These are phyloP conservation scores for Cenchrus americanus DNA, from an alignment of 176 grass and related monocot genomes.

Conservation along the genomic window DNA sequence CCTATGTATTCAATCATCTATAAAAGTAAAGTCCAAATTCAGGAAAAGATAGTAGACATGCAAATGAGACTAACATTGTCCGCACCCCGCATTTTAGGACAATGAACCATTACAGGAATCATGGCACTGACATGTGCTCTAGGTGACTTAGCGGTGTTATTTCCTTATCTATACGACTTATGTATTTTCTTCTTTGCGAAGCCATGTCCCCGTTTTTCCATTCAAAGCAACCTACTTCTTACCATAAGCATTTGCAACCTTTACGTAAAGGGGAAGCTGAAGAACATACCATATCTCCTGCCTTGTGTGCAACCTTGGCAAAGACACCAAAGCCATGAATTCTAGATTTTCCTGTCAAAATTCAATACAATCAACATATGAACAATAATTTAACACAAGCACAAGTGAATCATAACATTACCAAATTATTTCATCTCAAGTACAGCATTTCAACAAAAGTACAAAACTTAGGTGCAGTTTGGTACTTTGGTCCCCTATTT, in stretches of 20 bases:
- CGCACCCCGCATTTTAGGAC: background rate
- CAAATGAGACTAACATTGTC: background rate
- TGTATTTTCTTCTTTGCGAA: background rate
- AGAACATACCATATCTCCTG: conserved; percentile 91
- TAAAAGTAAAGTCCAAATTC: conserved; percentile 43
- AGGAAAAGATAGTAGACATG: conserved; percentile 36
- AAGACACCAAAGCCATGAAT: conserved; percentile 99
- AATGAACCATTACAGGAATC: background rate
- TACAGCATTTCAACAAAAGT: background rate
- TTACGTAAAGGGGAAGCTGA: conserved; percentile 30
- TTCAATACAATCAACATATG: conserved; percentile 2
- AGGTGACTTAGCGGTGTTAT: background rate
- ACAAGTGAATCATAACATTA: conserved; percentile 2
- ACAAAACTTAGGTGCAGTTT: no score
- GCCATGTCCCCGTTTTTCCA: background rate
- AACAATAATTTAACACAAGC: conserved; percentile 16
- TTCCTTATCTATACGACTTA: background rate
- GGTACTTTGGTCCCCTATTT: no score
- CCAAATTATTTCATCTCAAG: conserved; percentile 9
- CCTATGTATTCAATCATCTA: conserved; percentile 98
- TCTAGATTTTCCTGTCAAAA: conserved; percentile 86
- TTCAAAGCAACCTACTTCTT: conserved; percentile 28
- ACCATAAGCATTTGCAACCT: conserved; percentile 27
- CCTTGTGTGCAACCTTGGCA: conserved; percentile 91
- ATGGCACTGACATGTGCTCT: background rate